Base-by-base conservation (phyloP, 2,329 filamentous ascomycete genomes). In the Fusarium dlaminii region DNA sequence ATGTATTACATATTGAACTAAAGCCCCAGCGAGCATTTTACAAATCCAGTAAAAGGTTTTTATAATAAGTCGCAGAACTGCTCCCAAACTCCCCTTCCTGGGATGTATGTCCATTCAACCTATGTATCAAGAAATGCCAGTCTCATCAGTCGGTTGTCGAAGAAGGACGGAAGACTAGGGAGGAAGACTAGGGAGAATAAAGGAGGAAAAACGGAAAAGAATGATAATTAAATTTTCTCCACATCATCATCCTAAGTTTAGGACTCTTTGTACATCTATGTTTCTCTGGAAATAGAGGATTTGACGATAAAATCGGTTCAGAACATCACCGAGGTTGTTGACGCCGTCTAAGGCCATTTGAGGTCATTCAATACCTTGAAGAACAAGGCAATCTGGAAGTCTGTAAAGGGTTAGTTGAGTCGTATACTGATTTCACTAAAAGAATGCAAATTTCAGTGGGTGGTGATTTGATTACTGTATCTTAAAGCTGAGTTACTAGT, bases 371-470 rank as follows among this genome's bases (percentile, higher is more conserved):
- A 12, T 22, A 11, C 13, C 6, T 48, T 7, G 0, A 48, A 48
- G 4, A 29, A 30, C 3, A 29, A 11, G 18, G 9, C 3, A 11
- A 15, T 29, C 9, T 1, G 14, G 20, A 17, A 30, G 45, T 6
- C 6, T 29, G 13, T 17, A 30, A 17, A 22, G 9, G 0, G 0
- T 3, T 1, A 48, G 1, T 22, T 5, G 3, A 17, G 3, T 11
- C n/a, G 22, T 8, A 1, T 8, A 6, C 14, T 48, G 4, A 30
- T 17, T 22, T 22, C 4, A 22, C 13, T 11, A 5, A 48, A 30
- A 8, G 5, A n/a, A 8, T 11, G 5, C 3, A 5, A 18, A 5
- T 13, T 32, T 9, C 0, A 13, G 8, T 32, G 1, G 10, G 4
- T 18, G 11, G 3, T n/a, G 46, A 12, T 49, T 6, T 32, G 20